A percentile compares a stretch with the other conserved stretches of the same genome.
Conservation (phyloP, 2,329 filamentous ascomycete species). For the Phialophora verrucosa region DNA sequence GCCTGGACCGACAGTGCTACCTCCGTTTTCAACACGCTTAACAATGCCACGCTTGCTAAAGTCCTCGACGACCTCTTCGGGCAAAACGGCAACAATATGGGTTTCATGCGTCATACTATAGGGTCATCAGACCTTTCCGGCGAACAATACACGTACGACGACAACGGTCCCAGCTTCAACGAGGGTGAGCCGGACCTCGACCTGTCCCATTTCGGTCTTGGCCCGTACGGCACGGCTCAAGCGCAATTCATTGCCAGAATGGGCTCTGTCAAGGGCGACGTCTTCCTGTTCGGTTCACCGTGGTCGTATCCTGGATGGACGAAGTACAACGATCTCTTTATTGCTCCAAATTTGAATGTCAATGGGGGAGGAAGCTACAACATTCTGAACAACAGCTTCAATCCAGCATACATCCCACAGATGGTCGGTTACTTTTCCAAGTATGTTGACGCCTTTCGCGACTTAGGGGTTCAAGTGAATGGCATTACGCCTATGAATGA, state of each 20-base stretch:
- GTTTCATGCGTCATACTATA: slow-evolving; percentile 50
- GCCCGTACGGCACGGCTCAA: slow-evolving; percentile 47
- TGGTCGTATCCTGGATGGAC: slow-evolving; percentile 51
- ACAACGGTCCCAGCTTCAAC: slow-evolving; percentile 40
- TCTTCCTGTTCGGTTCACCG: slow-evolving; percentile 47
- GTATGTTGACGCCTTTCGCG: slow-evolving; percentile 47
- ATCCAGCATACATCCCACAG: slow-evolving; percentile 42
- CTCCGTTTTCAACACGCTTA: slow-evolving; percentile 44
- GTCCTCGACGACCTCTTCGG: slow-evolving; percentile 47
- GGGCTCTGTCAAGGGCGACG: slow-evolving; percentile 44
- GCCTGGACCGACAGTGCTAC: slow-evolving; percentile 50
- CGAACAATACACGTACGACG: slow-evolving; percentile 48
- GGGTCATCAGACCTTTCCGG: slow-evolving; percentile 47
- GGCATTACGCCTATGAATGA: slow-evolving; percentile 50
- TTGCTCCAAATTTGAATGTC: slow-evolving; percentile 28
- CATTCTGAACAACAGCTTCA: slow-evolving; percentile 25
- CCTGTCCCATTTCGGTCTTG: slow-evolving; percentile 44
- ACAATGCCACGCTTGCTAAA: slow-evolving; percentile 41
- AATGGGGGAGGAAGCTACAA: slow-evolving; percentile 40
- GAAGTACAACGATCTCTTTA: slow-evolving; percentile 48
- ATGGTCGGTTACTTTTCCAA: slow-evolving; percentile 47
- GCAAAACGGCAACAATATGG: slow-evolving; percentile 45
- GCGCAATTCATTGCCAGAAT: slow-evolving; percentile 47
- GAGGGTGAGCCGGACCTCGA: slow-evolving; percentile 43
- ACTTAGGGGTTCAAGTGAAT: slow-evolving; percentile 45